Percentiles rank a stretch among this genome's conserved stretches.
phyloP scores from a whole-genome alignment of 2,329 filamentous ascomycete genomes.

The Zymoseptoria ardabiliae region DNA sequence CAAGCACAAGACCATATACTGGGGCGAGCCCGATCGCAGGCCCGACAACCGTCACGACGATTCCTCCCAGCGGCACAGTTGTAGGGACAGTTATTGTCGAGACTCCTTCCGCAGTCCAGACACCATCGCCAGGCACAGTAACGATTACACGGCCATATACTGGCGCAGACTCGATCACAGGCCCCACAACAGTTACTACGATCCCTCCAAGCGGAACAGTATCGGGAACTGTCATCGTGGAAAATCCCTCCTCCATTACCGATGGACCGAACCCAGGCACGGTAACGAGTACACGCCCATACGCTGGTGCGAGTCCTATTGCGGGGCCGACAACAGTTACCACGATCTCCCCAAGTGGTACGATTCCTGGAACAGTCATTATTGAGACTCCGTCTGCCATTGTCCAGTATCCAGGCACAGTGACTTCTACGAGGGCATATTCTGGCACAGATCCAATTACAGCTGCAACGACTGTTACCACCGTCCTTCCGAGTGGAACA shows the following conservation, averaged over 20 bases:
- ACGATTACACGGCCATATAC: constrained; percentile 2
- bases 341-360: constrained; percentile 1
- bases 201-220: constrained; percentile 3
- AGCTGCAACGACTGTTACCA: constrained; percentile 2
- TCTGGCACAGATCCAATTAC: not conserved
- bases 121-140: not conserved
- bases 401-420: not conserved
- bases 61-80: not conserved
- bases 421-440: constrained; percentile 1
- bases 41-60: not conserved
- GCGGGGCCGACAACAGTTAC: not conserved
- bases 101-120: not conserved
- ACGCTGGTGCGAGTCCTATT: not conserved
- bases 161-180: not conserved
- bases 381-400: not conserved
- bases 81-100: not conserved
- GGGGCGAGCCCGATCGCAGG: not conserved
- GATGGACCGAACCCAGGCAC: not conserved
- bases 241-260: not conserved
- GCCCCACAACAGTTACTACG: constrained; percentile 1
- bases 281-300: not conserved
- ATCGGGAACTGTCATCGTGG: constrained; percentile 3
- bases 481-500: constrained; percentile 2
- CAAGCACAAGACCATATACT: not conserved
- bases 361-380: not conserved